phyloP scores from a whole-genome alignment of 768 basidiomycete species.

The Lentinus brumalis region DNA sequence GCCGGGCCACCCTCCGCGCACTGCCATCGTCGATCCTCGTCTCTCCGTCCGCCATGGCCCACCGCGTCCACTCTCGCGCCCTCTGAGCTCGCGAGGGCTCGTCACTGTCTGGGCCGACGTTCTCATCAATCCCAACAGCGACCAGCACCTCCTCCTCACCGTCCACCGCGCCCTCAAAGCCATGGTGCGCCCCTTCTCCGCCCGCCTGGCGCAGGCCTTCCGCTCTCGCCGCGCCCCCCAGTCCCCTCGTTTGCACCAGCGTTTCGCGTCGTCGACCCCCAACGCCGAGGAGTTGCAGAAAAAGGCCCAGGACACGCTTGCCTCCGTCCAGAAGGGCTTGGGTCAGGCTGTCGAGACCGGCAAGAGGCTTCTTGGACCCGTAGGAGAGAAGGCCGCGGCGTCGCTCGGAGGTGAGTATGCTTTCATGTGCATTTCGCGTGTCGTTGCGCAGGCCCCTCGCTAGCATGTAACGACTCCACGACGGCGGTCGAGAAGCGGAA shows the following conservation, averaged over 20 bases:
- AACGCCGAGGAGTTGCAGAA: constrained; percentile 55
- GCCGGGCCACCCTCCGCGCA: too few relatives aligned
- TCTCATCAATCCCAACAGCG: constrained; percentile 14
- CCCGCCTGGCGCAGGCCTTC: constrained; percentile 28
- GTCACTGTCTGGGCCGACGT: constrained; percentile 26
- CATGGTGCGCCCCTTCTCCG: constrained; percentile 28
- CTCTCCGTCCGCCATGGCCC: too few relatives aligned
- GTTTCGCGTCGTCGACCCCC: constrained; percentile 30
- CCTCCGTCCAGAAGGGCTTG: constrained; percentile 57
- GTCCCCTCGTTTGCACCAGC: constrained; percentile 20
- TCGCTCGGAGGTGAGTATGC: constrained; percentile 54
- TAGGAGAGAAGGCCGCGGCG: constrained; percentile 56
- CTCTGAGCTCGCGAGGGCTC: constrained; percentile 10
- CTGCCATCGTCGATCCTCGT: too few relatives aligned
- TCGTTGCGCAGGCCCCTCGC: too few relatives aligned
- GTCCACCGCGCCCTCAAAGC: constrained; percentile 6
- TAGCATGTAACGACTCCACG: too few relatives aligned
- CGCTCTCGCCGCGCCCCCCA: constrained; percentile 23
- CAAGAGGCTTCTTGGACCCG: constrained; percentile 48
- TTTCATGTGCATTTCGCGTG: neutral
- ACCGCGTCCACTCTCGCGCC: too few relatives aligned
- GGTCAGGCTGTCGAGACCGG: constrained; percentile 54
- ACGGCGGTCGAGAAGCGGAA: too few relatives aligned
- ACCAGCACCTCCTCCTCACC: constrained; percentile 14
- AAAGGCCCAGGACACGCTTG: constrained; percentile 70